Conservation (phyloP, 2,329 filamentous ascomycete species). For the Elsinoe ampelina region DNA sequence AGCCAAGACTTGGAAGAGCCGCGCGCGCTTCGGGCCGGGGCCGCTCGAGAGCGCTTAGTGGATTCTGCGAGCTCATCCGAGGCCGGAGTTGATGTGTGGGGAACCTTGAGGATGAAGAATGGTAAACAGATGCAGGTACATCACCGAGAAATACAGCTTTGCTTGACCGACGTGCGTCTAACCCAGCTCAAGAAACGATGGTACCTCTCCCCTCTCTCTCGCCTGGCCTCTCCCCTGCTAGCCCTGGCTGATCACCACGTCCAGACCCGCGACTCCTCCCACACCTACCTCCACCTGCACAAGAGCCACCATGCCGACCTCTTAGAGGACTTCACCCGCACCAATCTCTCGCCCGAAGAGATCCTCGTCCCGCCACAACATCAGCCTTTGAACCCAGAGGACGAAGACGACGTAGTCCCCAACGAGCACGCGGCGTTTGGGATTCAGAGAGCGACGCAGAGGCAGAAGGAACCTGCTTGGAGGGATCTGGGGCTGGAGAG, state of each 20-base stretch:
- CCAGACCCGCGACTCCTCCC: slow-evolving; percentile 60
- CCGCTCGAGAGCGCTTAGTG: neutral
- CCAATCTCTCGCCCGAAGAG: slow-evolving; percentile 49
- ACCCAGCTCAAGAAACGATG: neutral
- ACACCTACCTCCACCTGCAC: slow-evolving; percentile 69
- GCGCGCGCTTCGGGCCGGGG: neutral
- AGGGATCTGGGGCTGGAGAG: slow-evolving; percentile 65
- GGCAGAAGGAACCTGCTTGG: slow-evolving; percentile 63
- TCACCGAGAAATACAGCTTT: too few species aligned
- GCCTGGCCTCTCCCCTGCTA: neutral
- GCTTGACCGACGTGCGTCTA: too few species aligned
- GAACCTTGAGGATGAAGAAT: too few species aligned
- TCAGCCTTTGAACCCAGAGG: slow-evolving; percentile 76
- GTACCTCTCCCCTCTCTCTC: neutral
- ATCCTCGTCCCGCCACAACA: slow-evolving; percentile 73
- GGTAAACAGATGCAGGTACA: neutral
- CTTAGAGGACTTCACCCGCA: slow-evolving; percentile 51
- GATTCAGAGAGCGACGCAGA: slow-evolving; percentile 70
- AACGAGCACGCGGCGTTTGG: slow-evolving; percentile 84
- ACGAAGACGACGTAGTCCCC: slow-evolving; percentile 80
- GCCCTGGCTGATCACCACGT: neutral
- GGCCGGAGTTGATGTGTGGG: neutral
- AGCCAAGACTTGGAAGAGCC: neutral
- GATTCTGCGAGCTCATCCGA: slow-evolving; percentile 2
- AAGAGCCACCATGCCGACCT: slow-evolving; percentile 63